Conservation (phyloP, 2,329 filamentous ascomycete genomes). For the Exophiala bonariae region DNA sequence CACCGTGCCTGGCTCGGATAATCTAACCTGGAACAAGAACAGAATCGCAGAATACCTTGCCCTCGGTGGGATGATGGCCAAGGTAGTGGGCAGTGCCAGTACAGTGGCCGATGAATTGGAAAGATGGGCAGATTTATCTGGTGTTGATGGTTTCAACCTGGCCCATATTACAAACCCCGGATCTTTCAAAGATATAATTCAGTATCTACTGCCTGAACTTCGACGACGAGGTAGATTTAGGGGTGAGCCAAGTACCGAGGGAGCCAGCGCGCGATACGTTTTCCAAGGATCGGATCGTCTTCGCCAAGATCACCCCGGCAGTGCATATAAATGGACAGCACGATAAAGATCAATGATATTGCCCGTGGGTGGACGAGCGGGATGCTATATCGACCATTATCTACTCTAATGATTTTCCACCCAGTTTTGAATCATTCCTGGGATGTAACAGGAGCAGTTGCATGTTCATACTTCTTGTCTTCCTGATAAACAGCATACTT, state of each 20-base stretch:
- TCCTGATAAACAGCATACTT: conserved; percentile 64
- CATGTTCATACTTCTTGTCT: conserved; percentile 46
- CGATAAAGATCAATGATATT: no score
- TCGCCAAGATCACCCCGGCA: background rate
- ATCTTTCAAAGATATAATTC: conserved; percentile 67
- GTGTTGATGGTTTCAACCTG: conserved; percentile 72
- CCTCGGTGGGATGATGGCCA: conserved; percentile 51
- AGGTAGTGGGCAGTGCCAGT: conserved; percentile 57
- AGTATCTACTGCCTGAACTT: conserved; percentile 66
- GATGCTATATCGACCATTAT: no score
- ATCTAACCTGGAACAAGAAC: conserved; percentile 41
- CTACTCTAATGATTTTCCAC: no score
- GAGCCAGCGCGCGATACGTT: background rate
- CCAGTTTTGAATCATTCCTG: no score
- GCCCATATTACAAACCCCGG: conserved; percentile 67
- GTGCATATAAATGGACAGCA: conserved; percentile 1
- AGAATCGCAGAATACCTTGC: conserved; percentile 47
- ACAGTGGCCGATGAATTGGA: conserved; percentile 69
- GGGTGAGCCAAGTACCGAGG: conserved; percentile 23
- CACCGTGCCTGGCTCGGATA: conserved; percentile 34
- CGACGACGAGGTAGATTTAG: conserved; percentile 39
- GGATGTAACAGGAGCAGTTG: no score
- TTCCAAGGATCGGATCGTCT: background rate
- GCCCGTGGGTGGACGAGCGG: no score
- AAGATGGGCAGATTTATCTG: conserved; percentile 65